Conservation (phyloP, 345 rosid species). For the Rhodomyrtus tomentosa region DNA sequence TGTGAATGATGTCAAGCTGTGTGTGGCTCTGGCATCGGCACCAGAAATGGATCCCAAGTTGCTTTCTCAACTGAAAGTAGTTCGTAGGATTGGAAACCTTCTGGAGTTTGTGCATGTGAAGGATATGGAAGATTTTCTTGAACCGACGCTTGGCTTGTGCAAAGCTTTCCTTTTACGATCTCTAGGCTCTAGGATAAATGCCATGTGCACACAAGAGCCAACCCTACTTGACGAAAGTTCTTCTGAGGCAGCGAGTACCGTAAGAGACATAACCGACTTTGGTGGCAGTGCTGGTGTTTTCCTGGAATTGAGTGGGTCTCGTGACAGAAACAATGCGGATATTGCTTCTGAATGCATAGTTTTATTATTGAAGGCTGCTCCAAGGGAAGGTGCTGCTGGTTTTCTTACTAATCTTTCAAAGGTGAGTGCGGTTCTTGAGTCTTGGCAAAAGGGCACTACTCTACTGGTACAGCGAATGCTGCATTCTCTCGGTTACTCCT, state of each 20-base stretch:
- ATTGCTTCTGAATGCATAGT: constrained; percentile 81
- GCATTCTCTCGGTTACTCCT: constrained; percentile 70
- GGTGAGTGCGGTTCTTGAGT: constrained; percentile 51
- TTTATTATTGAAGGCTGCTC: constrained; percentile 66
- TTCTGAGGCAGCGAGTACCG: constrained; percentile 23
- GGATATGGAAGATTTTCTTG: constrained; percentile 95
- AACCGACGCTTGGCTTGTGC: constrained; percentile 77
- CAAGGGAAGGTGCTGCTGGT: constrained; percentile 84
- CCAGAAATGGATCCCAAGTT: constrained; percentile 91
- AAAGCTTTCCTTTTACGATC: constrained; percentile 70
- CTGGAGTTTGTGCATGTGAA: constrained; percentile 77
- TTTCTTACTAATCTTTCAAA: constrained; percentile 74
- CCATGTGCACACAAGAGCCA: constrained; percentile 39
- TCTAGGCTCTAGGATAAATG: constrained; percentile 39
- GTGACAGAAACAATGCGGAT: constrained; percentile 41
- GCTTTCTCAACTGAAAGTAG: constrained; percentile 77
- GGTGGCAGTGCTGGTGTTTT: constrained; percentile 60
- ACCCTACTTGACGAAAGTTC: constrained; percentile 46
- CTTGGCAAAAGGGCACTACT: constrained; percentile 31
- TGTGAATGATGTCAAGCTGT: constrained; percentile 83
- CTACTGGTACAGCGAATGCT: constrained; percentile 57
- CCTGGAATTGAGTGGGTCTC: constrained; percentile 40
- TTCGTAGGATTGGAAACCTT: constrained; percentile 76
- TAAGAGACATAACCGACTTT: constrained; percentile 76
- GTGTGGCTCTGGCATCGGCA: constrained; percentile 84